phyloP scores from a whole-genome alignment of 176 grass and related monocot species.

The Otatea glauca region DNA sequence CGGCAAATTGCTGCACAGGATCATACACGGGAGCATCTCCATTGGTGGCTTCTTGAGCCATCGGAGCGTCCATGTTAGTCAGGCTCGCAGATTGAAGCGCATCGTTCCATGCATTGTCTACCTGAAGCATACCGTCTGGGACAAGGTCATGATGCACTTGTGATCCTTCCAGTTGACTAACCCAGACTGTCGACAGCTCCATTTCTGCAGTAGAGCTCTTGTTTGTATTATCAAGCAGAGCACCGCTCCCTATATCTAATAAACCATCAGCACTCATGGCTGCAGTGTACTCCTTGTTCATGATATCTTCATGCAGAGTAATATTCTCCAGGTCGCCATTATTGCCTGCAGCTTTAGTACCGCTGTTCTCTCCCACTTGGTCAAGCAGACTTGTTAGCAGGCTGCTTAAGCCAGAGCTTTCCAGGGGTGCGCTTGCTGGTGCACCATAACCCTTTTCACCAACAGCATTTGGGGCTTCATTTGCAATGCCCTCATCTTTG shows the following conservation, averaged over 20 bases:
- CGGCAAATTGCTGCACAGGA: background rate
- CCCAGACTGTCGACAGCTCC: background rate
- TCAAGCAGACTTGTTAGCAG: background rate
- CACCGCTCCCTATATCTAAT: background rate
- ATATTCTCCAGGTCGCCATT: background rate
- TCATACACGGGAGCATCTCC: background rate
- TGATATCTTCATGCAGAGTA: background rate
- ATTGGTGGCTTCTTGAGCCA: background rate
- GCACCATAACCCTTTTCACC: constrained; percentile 1
- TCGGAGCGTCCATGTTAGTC: background rate
- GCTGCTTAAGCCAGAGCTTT: background rate
- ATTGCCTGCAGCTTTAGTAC: background rate
- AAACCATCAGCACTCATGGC: background rate
- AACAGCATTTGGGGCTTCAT: background rate
- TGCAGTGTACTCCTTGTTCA: background rate
- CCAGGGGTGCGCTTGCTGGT: background rate
- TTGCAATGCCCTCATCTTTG: background rate
- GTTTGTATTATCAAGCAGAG: background rate
- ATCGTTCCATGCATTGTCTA: constrained; percentile 2
- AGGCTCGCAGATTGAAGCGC: background rate
- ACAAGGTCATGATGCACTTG: background rate
- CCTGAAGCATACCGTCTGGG: background rate
- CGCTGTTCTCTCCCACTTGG: background rate
- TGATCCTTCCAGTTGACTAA: constrained; percentile 9
- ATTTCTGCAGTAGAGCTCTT: background rate